Conservation (phyloP, 306 rosid species). For the Vicia villosa region DNA sequence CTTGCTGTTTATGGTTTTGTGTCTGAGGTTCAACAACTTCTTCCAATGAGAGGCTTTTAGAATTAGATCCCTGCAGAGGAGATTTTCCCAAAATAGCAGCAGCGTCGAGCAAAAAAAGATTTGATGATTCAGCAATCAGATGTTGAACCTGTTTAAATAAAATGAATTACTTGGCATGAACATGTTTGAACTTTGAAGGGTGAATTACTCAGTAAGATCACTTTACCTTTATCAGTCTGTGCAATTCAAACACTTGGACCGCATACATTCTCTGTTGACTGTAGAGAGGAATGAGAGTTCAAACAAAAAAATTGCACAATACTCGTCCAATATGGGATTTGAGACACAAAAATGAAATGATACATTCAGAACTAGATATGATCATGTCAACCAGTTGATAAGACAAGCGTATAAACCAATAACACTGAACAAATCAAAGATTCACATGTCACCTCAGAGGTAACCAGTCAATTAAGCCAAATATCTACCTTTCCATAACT, state of each 20-base stretch:
- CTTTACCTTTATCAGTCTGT: constrained; percentile 71
- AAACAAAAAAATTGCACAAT: constrained; percentile 56
- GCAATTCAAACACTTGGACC: constrained; percentile 79
- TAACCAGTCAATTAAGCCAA: constrained; percentile 11
- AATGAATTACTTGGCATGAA: constrained; percentile 28
- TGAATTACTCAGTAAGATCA: constrained; percentile 10
- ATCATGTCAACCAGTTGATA: constrained; percentile 21
- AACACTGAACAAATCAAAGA: constrained; percentile 18
- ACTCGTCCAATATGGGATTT: constrained; percentile 29
- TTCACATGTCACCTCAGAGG: constrained; percentile 8
- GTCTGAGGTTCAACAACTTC: constrained; percentile 48
- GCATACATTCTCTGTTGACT: constrained; percentile 79
- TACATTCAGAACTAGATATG: constrained; percentile 30
- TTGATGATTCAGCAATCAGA: constrained; percentile 85
- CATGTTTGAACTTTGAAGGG: neutral
- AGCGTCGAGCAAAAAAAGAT: constrained; percentile 67
- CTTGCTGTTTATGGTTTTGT: constrained; percentile 41
- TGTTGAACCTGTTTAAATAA: constrained; percentile 73
- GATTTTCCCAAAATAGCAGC: constrained; percentile 60
- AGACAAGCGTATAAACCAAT: constrained; percentile 11
- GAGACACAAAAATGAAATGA: constrained; percentile 29
- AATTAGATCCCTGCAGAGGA: constrained; percentile 50
- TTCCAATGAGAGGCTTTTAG: constrained; percentile 54
- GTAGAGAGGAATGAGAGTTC: constrained; percentile 63
- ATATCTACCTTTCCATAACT: constrained; percentile 5